Base-by-base conservation (phyloP, 176 grass and related monocot species). In the Musa troglodytarum region DNA sequence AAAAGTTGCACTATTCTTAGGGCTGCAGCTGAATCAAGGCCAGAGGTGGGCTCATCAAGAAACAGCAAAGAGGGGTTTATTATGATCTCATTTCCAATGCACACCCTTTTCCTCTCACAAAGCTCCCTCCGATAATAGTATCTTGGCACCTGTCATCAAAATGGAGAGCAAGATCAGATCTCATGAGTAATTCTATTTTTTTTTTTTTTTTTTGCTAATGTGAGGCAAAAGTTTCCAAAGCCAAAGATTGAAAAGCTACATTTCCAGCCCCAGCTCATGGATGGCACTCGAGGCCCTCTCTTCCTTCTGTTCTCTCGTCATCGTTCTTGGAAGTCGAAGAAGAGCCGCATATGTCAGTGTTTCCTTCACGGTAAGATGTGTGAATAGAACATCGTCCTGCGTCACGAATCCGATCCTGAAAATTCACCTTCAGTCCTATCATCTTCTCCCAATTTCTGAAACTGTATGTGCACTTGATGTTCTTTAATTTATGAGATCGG, bases 11-110 rank as follows among this genome's bases (percentile, higher is more conserved):
- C 72, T 17, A 85, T 91, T 62, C 90, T 82, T 17, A 93, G 80
- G 23, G 95, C 90, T 76, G 90, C 94, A 74, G 90, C 94, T 73
- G 95, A 99, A 76, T 99, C 95, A 53, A 99, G 59, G 53, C 95
- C 90, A 63, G 95, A 99, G 52, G 95, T 99, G 10, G 95, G 95
- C 65, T 99, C 95, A 63, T 99, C 95, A 52, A 99, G 90, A 63
- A 99, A 87, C 13, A 99, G 68, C 77, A 99, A 87, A 76, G 95
- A 99, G 21, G 95, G 95, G 50, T 94, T 89, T 53, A 89, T 83
- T 58, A 99, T 85, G 65, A 99, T 93, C 90, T 99, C 95, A 74
- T 85, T 93, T 21, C 95, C 95, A 26, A 99, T 94, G 77, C 90
- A 99, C 59, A 99, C 95, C 76, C 90, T 88, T 81, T 99, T 99